Evolutionary conservation across 805 yeast species (phyloP).

Genomic region (Pichia ethanolica): DNA sequence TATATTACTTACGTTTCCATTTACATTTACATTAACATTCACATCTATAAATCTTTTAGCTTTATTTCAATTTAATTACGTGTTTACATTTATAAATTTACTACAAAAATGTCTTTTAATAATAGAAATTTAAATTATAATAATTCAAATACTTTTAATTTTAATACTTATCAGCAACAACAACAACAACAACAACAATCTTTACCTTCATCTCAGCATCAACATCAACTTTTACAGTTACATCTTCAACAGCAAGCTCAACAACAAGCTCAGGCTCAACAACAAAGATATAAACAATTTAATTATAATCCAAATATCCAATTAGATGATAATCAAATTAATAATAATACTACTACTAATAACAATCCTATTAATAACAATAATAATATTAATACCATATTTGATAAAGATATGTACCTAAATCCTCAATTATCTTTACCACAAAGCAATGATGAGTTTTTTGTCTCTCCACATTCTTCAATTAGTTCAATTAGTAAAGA

Average conservation of each 20-base stretch:
- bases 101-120: no score
- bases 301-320: background rate
- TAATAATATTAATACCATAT: no score
- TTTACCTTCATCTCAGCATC: background rate
- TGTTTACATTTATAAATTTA: no score
- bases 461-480: constrained; percentile 25
- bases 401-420: constrained; percentile 14
- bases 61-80: no score
- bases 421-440: constrained; percentile 9
- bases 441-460: constrained; percentile 13
- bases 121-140: background rate
- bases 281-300: constrained; percentile 7
- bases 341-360: background rate
- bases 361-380: constrained; percentile 7
- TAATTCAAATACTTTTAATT: no score
- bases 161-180: background rate
- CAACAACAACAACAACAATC: constrained; percentile 7
- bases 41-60: constrained; percentile 4
- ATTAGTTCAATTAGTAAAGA: constrained; percentile 25
- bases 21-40: no score
- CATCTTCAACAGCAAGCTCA: constrained; percentile 7
- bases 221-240: constrained; percentile 9
- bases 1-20: no score
- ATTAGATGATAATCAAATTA: background rate
- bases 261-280: constrained; percentile 10